Base-by-base conservation (phyloP, 768 basidiomycete genomes). In the Tylopilus subfusipes region DNA sequence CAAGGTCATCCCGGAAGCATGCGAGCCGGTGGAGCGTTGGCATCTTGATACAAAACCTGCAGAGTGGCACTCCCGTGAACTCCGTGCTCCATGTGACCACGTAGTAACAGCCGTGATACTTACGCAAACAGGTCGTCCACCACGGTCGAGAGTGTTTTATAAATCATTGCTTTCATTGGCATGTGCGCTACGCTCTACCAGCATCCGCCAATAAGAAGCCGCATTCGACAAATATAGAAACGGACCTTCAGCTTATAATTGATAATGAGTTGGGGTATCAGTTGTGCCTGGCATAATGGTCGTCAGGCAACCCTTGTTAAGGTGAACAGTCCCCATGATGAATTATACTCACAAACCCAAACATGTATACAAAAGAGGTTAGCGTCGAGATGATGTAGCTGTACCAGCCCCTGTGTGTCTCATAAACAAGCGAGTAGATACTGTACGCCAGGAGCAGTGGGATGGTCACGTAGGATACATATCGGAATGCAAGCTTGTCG, bases 121-220 rank as follows among this genome's bases (percentile, higher is more conserved):
- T 77, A 93, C 89, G 88, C 86, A 68, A 93, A 92, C 62, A 96
- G 82, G 71, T 98, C 93, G 73, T 96, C 95, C 42, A 95, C 89
- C 45, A 91, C 88, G 1, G 87, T 91, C 42, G 91, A 88, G 54
- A 96, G 77, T 2, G 90, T 85, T 75, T 96, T 97, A 79, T 93
- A 96, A 61, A 94, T 86, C 91, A 98, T 93, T 4, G 95, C 90
- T 70, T 95, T 97, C 88, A 97, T 95, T 19, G 95, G 95, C 88
- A 98, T 93, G 69, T 98, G 96, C 42, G 96, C 89, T 33, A 97
- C 94, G 69, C 88, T 93, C 88, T 94, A 74, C 25, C 50, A 14
- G 43, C 38, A 31, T 51, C 19, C 27, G 21, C 43, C 25, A 44
- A 59, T 61, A 38, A 56, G 52, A 30, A 33, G 22, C 18, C 19